phyloP scores from a whole-genome alignment of 2,329 filamentous ascomycete genomes.

The Apiospora saccharicola region DNA sequence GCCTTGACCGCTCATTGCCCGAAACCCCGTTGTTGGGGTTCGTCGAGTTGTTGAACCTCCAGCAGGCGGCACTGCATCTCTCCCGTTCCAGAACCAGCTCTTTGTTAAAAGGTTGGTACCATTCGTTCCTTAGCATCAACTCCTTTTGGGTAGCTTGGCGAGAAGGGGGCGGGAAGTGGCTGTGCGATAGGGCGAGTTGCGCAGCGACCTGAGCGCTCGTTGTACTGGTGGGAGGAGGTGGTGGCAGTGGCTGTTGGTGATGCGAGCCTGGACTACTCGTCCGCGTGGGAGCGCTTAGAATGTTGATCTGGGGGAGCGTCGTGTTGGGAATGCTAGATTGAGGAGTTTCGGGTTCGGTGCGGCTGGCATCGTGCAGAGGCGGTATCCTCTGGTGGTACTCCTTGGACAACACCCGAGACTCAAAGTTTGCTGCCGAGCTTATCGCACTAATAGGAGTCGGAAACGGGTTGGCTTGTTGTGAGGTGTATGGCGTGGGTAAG shows the following conservation, averaged over 20 bases:
- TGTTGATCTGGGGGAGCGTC: slow-evolving; percentile 64
- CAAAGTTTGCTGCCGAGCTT: slow-evolving; percentile 43
- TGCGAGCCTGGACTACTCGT: slow-evolving; percentile 53
- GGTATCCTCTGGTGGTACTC: slow-evolving; percentile 64
- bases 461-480: slow-evolving; percentile 59
- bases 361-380: slow-evolving; percentile 65
- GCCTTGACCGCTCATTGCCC: slow-evolving; percentile 69
- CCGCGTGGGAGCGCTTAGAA: slow-evolving; percentile 55
- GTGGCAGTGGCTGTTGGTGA: slow-evolving; percentile 34
- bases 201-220: slow-evolving; percentile 63
- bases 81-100: slow-evolving; percentile 86
- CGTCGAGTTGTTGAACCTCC: slow-evolving; percentile 84
- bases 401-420: slow-evolving; percentile 52
- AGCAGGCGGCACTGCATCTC: slow-evolving; percentile 80
- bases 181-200: slow-evolving; percentile 65
- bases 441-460: slow-evolving; percentile 69
- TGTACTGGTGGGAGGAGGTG: slow-evolving; percentile 46
- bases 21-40: slow-evolving; percentile 78
- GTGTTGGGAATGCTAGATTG: slow-evolving; percentile 50
- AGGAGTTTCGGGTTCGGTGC: slow-evolving; percentile 62
- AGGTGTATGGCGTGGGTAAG: slow-evolving; percentile 55
- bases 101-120: slow-evolving; percentile 81
- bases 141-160: slow-evolving; percentile 75
- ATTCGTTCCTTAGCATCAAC: slow-evolving; percentile 83
- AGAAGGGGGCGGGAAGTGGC: slow-evolving; percentile 52